phyloP scores from a whole-genome alignment of 2,329 filamentous ascomycete genomes.

The Drechslerella stenobrocha region DNA sequence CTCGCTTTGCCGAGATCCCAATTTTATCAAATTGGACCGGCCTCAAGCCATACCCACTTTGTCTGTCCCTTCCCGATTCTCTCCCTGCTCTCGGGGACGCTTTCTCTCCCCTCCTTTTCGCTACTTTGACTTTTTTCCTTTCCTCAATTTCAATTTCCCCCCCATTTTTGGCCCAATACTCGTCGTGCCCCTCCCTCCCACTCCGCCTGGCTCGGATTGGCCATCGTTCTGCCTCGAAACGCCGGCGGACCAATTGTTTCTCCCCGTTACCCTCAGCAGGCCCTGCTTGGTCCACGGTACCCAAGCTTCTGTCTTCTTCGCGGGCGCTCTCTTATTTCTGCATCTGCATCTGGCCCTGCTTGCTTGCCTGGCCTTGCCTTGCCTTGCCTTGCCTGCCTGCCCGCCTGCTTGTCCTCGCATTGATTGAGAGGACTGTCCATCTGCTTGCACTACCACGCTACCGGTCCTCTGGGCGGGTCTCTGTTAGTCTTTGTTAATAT shows the following conservation, averaged over 20 bases:
- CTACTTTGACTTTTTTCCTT: conserved; percentile 33
- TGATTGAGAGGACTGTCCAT: conserved; percentile 22
- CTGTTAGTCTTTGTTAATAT: conserved; percentile 46
- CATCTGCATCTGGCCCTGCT: neutral
- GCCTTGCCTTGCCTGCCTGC: conserved; percentile 1
- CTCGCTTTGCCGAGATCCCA: conserved; percentile 42
- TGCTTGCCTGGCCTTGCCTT: neutral
- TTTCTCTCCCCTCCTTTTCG: conserved; percentile 46
- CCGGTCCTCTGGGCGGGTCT: conserved; percentile 19
- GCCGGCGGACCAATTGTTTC: conserved; percentile 46
- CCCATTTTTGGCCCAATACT: too few species aligned
- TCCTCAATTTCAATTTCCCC: conserved; percentile 29
- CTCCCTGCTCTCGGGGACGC: too few species aligned
- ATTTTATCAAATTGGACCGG: conserved; percentile 14
- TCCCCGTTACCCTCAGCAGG: conserved; percentile 46
- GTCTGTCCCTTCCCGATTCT: conserved; percentile 27
- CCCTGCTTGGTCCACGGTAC: conserved; percentile 45
- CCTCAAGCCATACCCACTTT: conserved; percentile 32
- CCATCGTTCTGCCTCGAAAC: conserved; percentile 46
- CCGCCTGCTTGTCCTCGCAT: conserved; percentile 13
- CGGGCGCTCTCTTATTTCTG: conserved; percentile 27
- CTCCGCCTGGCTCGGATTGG: conserved; percentile 45
- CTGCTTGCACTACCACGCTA: conserved; percentile 25
- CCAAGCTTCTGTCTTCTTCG: conserved; percentile 37
- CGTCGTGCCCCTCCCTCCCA: conserved; percentile 41